Evolutionary conservation across 345 rosid genomes (phyloP).

Genomic region (Theobroma cacao): DNA sequence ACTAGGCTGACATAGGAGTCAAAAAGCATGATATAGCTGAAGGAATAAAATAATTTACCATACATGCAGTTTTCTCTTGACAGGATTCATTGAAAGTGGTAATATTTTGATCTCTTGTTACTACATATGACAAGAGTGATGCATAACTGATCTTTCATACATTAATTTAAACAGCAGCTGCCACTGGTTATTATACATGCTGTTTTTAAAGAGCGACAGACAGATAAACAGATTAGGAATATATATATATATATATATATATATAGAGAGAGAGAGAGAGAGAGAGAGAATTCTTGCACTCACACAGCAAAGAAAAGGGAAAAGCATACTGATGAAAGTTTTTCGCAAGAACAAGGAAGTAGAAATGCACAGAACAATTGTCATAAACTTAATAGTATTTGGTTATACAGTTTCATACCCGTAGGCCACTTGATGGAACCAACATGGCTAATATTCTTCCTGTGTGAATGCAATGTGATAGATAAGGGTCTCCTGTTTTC

Average conservation of each 20-base stretch:
- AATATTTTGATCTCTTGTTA: too few species aligned
- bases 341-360: neutral
- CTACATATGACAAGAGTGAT: too few species aligned
- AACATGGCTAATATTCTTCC: slow-evolving; percentile 64
- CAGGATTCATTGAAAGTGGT: too few species aligned
- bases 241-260: too few species aligned
- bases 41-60: neutral
- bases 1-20: neutral
- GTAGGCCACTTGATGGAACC: slow-evolving; percentile 56
- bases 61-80: neutral
- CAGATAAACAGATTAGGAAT: too few species aligned
- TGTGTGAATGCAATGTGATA: slow-evolving; percentile 66
- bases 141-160: too few species aligned
- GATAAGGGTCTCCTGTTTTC: slow-evolving; percentile 68
- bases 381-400: neutral
- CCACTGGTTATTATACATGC: too few species aligned
- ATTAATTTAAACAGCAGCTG: too few species aligned
- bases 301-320: neutral
- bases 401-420: slow-evolving; percentile 32
- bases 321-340: neutral
- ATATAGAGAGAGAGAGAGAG: too few species aligned
- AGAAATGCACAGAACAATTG: neutral
- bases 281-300: too few species aligned
- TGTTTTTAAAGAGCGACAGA: too few species aligned
- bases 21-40: neutral